Evolutionary conservation across 108 stramenopile species (phyloP), one percentile per base, ranked within the genome.

Genomic region (Hondaea fermentalgiana): DNA sequence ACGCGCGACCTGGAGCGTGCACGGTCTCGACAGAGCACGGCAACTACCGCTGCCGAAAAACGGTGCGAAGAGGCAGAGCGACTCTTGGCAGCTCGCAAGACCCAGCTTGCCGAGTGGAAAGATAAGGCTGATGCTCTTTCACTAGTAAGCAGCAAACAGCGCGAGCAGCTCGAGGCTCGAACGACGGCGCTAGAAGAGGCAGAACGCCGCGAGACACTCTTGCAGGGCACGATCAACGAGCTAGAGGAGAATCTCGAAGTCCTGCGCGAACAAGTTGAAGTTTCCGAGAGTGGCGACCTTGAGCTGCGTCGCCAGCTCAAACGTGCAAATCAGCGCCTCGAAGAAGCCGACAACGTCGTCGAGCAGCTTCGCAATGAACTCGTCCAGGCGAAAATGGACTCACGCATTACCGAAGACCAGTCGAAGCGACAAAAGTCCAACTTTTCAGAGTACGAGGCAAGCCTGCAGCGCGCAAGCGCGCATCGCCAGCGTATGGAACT

Each of bases 191-290:
- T 83, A 8, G 76, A 83, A 23, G 76, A 83, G 76, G 76, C 49
- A 47, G 76, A 83, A 23, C 45, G 76, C 17, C 76, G 76, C n/a
- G 76, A 83, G 23, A 12, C 44, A 16, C 76, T 83, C 6, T 23
- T 83, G 4, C 76, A 83, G 23, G 76, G 76, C 76, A 83, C 76
- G n/a, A 83, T 83, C 51, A 6, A 83, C 28, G 76, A 83, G 76
- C 76, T 83, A 12, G 76, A 83, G n/a, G 76, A 83, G 51, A 83
- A 83, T 23, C n/a, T 83, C 25, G 51, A 53, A 14, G 76, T 83
- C 25, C 51, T 83, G 6, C 76, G 76, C 6, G 76, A 83, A 23
- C 76, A 83, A 17, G 76, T 83, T 12, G 51, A 53, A 3, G 51
- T 53, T 23, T 25, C 45, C 6, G 76, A 83, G 28, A 28, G 51